Base-by-base conservation (phyloP, 768 basidiomycete genomes). In the Tylopilus rubrobrunneus region DNA sequence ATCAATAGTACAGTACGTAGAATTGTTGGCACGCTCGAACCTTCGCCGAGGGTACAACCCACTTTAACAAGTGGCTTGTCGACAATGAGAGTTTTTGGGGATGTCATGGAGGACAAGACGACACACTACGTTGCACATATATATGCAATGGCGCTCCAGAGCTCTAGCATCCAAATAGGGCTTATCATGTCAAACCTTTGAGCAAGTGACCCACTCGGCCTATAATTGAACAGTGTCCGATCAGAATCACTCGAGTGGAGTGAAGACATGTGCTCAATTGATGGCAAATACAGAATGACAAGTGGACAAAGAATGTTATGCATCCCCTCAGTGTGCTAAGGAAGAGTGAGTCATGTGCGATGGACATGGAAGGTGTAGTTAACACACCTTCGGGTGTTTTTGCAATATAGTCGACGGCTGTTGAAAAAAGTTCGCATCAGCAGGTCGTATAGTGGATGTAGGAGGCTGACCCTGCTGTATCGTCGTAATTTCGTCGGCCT, bases 341-440 rank as follows among this genome's bases (percentile, higher is more conserved):
- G 58, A 56, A 54, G 29, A 27, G 48, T 53, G 53, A 66, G 58
- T 46, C 57, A 40, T 49, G 21, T 36, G 46, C 17, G 48, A 41
- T 28, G 37, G 39, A 23, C n/a, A n/a, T n/a, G 44, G 40, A 72
- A 34, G 51, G 12, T n/a, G 40, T 1, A 19, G 15, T 1, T 15
- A 23, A 66, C 73, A 63, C 50, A 89, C 91, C 91, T 78, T 90
- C 91, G 54, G 91, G 90, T 41, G 92, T 93, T 78, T 93, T 92
- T 61, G 81, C 83, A 72, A 98, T 89, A 70, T 98, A 98, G 71
- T 97, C 91, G 67, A 98, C 90, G 52, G 95, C 94, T 96, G 31
- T 47, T 8, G 14, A 59, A 56, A 51, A 58, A 56, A 58, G 40
- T 42, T 37, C 58, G 34, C 28, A 23, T 51, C 23, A 39, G 14